A percentile compares a stretch with the other conserved stretches of the same genome.
These are phyloP conservation scores for Crithidia bombi DNA, from an alignment of 208 protist species.

Conservation along the genomic window DNA sequence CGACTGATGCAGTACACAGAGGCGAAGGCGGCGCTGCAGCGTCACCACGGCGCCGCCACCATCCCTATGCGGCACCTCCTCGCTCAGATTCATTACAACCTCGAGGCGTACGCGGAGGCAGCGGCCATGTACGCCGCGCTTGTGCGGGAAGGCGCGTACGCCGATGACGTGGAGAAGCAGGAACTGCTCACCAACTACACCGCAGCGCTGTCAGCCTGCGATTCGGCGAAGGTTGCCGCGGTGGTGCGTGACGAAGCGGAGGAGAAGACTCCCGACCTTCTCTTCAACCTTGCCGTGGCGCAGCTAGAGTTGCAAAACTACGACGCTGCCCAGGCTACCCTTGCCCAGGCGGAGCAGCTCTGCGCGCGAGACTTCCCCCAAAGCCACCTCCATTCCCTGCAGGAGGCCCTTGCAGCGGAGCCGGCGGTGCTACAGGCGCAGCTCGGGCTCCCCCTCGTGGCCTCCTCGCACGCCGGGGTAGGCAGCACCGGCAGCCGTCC, in stretches of 20 bases:
- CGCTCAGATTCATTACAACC: slow-evolving; percentile 83
- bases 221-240: slow-evolving; percentile 49
- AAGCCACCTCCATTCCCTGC: slow-evolving; percentile 52
- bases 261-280: slow-evolving; percentile 70
- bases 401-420: slow-evolving; percentile 49
- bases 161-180: slow-evolving; percentile 74
- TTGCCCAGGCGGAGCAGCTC: slow-evolving; percentile 69
- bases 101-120: slow-evolving; percentile 76
- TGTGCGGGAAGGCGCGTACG: slow-evolving; percentile 47
- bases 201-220: slow-evolving; percentile 48
- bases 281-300: slow-evolving; percentile 83
- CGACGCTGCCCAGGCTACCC: slow-evolving; percentile 49
- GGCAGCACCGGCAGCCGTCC: background rate
- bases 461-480: slow-evolving; percentile 1
- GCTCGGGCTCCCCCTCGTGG: slow-evolving; percentile 29
- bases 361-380: slow-evolving; percentile 52
- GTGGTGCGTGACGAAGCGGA: slow-evolving; percentile 52
- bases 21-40: slow-evolving; percentile 47
- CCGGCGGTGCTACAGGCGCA: slow-evolving; percentile 34
- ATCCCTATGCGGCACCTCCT: slow-evolving; percentile 70
- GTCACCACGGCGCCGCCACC: slow-evolving; percentile 28
- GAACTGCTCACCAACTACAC: slow-evolving; percentile 83
- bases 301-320: slow-evolving; percentile 68
- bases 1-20: slow-evolving; percentile 61
- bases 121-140: slow-evolving; percentile 70